A percentile compares a stretch with the other conserved stretches of the same genome.
Conservation (phyloP, 805 yeast genomes). For the Wickerhamomyces alni region DNA sequence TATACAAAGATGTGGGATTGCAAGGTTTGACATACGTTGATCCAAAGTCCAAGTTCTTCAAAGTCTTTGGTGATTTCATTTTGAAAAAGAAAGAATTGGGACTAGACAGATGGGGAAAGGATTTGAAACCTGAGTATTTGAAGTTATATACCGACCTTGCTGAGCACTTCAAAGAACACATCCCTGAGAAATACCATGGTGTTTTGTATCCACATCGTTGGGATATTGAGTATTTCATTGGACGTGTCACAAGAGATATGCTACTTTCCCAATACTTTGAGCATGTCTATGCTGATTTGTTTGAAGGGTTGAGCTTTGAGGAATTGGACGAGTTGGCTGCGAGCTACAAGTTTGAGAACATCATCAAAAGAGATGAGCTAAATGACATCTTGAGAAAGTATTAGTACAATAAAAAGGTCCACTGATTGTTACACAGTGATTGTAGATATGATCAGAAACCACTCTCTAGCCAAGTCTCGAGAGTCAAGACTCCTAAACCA, state of each 20-base stretch:
- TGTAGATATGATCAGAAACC: no score
- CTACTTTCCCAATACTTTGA: constrained; percentile 37
- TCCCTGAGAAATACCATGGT: constrained; percentile 35
- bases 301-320: constrained; percentile 34
- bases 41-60: constrained; percentile 37
- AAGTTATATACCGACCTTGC: constrained; percentile 31
- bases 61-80: constrained; percentile 36
- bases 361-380: constrained; percentile 35
- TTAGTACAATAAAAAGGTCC: no score
- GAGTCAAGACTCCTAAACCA: no score
- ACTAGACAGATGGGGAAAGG: constrained; percentile 45
- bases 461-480: no score
- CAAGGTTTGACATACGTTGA: constrained; percentile 44
- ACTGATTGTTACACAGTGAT: no score
- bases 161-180: constrained; percentile 31
- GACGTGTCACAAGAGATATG: constrained; percentile 37
- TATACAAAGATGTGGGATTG: constrained; percentile 46
- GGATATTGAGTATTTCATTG: constrained; percentile 31
- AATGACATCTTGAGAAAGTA: constrained; percentile 22
- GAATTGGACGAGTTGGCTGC: constrained; percentile 47
- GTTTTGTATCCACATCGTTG: constrained; percentile 38
- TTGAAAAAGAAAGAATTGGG: constrained; percentile 38
- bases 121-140: constrained; percentile 34
- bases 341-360: constrained; percentile 42
- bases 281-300: constrained; percentile 40